Percentiles rank a stretch among this genome's conserved stretches.
phyloP scores from a whole-genome alignment of 2,329 filamentous ascomycete species.

The Tolypocladium album region DNA sequence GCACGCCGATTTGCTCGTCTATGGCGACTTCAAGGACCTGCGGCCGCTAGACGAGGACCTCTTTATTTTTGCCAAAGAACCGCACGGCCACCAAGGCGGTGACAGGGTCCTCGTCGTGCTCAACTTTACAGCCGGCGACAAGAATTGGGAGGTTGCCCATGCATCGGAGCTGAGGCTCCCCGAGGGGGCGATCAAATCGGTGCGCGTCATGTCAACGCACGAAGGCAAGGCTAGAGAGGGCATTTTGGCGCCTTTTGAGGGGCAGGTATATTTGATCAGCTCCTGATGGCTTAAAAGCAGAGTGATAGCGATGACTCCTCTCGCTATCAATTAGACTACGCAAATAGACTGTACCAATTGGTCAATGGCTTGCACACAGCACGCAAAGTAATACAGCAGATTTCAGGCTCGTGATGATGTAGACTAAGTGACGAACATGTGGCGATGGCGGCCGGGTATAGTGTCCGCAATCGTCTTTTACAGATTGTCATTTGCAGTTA shows the following conservation, averaged over 20 bases:
- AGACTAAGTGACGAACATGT: too few species aligned
- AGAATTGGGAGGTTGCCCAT: slow-evolving; percentile 11
- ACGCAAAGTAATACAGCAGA: too few species aligned
- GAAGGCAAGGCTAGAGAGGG: slow-evolving; percentile 7
- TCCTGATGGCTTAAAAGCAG: not conserved
- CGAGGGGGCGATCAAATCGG: slow-evolving; percentile 7
- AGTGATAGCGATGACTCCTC: not conserved
- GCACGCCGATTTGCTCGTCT: slow-evolving; percentile 20
- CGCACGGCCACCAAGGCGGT: slow-evolving; percentile 7
- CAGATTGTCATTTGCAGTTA: too few species aligned
- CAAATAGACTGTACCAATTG: too few species aligned
- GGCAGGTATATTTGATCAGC: slow-evolving; percentile 15
- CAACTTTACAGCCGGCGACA: slow-evolving; percentile 20
- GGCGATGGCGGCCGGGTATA: too few species aligned
- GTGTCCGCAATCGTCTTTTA: too few species aligned
- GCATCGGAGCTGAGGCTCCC: slow-evolving; percentile 12
- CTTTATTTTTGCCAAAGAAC: slow-evolving; percentile 20
- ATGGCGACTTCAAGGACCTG: slow-evolving; percentile 21
- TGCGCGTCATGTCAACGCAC: slow-evolving; percentile 17
- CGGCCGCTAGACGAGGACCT: slow-evolving; percentile 11
- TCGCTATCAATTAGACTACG: too few species aligned
- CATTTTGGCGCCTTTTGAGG: slow-evolving; percentile 17
- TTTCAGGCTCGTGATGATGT: too few species aligned
- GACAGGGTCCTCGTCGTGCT: slow-evolving; percentile 17
- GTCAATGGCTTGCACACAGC: too few species aligned